Evolutionary conservation across 2,329 filamentous ascomycete species (phyloP).

Genomic region (Aspergillus tubingensis): DNA sequence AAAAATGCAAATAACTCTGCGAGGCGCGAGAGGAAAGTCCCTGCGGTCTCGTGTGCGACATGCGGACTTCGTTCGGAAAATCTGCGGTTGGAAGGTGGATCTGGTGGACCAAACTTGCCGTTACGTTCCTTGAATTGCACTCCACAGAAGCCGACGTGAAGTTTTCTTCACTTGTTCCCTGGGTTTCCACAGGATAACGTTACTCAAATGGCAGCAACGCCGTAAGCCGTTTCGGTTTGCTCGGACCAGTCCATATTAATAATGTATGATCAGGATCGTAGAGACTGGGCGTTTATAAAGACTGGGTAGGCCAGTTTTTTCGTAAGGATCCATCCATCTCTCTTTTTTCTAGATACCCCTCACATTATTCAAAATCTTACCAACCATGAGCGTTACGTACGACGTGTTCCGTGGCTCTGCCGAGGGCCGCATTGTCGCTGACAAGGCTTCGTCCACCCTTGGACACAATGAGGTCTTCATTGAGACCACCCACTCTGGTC

Average conservation of each 20-base stretch:
- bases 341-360: neutral
- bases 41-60: neutral
- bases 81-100: neutral
- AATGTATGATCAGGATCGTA: neutral
- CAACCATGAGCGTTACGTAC: constrained; percentile 11
- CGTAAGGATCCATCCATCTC: neutral
- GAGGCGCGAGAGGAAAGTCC: neutral
- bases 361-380: neutral
- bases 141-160: neutral
- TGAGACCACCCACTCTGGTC: constrained; percentile 24
- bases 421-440: constrained; percentile 17
- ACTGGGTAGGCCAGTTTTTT: no score
- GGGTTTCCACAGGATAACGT: neutral
- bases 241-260: neutral
- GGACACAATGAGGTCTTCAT: constrained; percentile 21
- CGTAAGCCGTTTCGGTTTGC: neutral
- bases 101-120: neutral
- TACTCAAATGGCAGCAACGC: neutral
- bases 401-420: constrained; percentile 22
- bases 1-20: no score
- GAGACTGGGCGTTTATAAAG: neutral
- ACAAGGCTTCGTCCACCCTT: constrained; percentile 11
- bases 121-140: neutral
- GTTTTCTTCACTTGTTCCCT: neutral
- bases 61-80: neutral